A percentile compares a stretch with the other conserved stretches of the same genome.
These are phyloP conservation scores for Vaccinium macrocarpon DNA, from an alignment of 148 eudicot genomes.

Conservation along the genomic window DNA sequence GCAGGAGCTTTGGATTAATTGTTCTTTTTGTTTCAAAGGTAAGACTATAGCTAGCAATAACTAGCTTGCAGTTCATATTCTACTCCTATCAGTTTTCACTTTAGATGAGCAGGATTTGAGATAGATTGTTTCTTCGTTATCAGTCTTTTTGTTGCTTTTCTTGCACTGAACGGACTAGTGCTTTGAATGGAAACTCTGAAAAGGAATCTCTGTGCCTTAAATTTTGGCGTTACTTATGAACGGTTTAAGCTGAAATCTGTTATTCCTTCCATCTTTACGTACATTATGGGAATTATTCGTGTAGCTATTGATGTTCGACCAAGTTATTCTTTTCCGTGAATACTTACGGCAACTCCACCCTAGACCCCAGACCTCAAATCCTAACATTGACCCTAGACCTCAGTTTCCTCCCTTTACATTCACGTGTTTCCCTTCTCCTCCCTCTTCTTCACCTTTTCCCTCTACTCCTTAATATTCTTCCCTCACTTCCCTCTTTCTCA, in stretches of 20 bases:
- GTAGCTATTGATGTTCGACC: not conserved
- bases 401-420: not conserved
- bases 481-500: not conserved
- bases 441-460: not conserved
- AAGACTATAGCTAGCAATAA: not conserved
- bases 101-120: slow-evolving; percentile 1
- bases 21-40: not conserved
- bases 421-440: not conserved
- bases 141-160: not conserved
- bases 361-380: too few species aligned
- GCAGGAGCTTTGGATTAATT: slow-evolving; percentile 7
- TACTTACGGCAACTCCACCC: too few species aligned
- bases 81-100: not conserved
- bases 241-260: not conserved
- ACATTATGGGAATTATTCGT: not conserved
- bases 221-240: not conserved
- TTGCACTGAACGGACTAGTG: not conserved
- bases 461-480: not conserved
- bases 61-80: not conserved
- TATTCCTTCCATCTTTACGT: not conserved
- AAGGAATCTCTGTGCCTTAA: not conserved
- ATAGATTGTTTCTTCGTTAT: not conserved
- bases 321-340: not conserved
- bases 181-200: not conserved
- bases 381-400: not conserved